phyloP scores from a whole-genome alignment of 352 stramenopile genomes.

The Phytophthora capsici region DNA sequence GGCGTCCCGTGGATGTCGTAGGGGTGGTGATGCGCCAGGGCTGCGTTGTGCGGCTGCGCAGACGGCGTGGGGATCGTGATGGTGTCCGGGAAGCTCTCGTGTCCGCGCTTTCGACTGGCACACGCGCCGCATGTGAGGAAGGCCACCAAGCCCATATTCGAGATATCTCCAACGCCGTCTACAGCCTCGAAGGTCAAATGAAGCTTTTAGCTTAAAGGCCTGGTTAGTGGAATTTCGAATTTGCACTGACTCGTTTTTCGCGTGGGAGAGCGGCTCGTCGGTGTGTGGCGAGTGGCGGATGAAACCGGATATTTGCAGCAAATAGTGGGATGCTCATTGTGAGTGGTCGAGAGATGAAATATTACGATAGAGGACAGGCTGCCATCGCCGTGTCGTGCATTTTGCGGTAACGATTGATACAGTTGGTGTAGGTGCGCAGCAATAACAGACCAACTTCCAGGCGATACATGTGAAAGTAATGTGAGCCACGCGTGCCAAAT shows the following conservation, averaged over 20 bases:
- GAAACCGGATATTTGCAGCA: slow-evolving; percentile 1
- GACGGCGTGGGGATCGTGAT: slow-evolving; percentile 44
- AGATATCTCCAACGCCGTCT: neutral
- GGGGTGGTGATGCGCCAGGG: slow-evolving; percentile 28
- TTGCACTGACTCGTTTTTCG: slow-evolving; percentile 40
- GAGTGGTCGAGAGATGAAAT: slow-evolving; percentile 11
- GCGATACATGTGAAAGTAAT: slow-evolving; percentile 4
- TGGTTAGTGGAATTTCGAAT: slow-evolving; percentile 21
- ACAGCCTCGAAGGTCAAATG: slow-evolving; percentile 21
- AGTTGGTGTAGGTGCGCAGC: slow-evolving; percentile 10
- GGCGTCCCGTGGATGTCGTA: slow-evolving; percentile 42
- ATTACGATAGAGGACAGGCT: neutral
- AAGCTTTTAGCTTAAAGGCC: slow-evolving; percentile 16
- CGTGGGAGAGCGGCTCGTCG: slow-evolving; percentile 10
- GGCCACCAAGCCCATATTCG: slow-evolving; percentile 32
- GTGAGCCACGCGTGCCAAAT: slow-evolving; percentile 4
- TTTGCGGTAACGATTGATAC: slow-evolving; percentile 4
- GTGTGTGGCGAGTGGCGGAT: neutral
- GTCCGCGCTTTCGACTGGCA: slow-evolving; percentile 34
- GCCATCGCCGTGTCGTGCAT: no score
- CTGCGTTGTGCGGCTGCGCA: slow-evolving; percentile 27
- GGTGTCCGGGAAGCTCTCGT: slow-evolving; percentile 40
- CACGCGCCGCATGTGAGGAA: slow-evolving; percentile 47
- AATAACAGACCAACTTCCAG: neutral
- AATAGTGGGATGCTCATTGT: neutral